phyloP scores from a whole-genome alignment of 1,139 yeast species.

The Hansenula lynferdii region DNA sequence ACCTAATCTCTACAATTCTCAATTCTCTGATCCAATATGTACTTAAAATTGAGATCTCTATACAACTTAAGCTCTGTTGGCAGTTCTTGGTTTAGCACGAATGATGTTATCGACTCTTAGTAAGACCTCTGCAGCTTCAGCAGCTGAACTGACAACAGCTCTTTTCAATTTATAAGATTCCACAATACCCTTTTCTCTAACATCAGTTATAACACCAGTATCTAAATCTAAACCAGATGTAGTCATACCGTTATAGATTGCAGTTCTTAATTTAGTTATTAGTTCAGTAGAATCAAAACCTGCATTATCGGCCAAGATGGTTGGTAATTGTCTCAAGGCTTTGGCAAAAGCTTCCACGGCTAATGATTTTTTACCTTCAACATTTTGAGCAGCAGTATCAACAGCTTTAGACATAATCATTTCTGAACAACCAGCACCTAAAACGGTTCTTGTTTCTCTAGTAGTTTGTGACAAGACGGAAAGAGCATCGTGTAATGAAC shows the following conservation, averaged over 20 bases:
- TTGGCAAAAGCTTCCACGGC: slow-evolving; percentile 95
- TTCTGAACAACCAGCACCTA: slow-evolving; percentile 98
- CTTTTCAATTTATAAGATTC: slow-evolving; percentile 88
- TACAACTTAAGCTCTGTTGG: too few relatives aligned
- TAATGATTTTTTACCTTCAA: slow-evolving; percentile 87
- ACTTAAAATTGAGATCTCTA: too few relatives aligned
- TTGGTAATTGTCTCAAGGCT: slow-evolving; percentile 93
- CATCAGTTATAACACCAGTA: slow-evolving; percentile 81
- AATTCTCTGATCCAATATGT: too few relatives aligned
- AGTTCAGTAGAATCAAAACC: slow-evolving; percentile 94
- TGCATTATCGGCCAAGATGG: slow-evolving; percentile 94
- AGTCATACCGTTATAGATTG: slow-evolving; percentile 88
- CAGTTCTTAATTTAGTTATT: slow-evolving; percentile 85
- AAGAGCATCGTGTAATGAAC: slow-evolving; percentile 95
- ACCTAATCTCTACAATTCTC: too few relatives aligned
- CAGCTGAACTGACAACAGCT: slow-evolving; percentile 94
- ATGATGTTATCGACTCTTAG: slow-evolving; percentile 94
- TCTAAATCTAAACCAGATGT: slow-evolving; percentile 89
- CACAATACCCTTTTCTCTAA: slow-evolving; percentile 90
- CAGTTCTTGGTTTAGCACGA: slow-evolving; percentile 96
- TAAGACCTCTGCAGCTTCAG: slow-evolving; percentile 96
- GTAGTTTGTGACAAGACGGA: slow-evolving; percentile 98
- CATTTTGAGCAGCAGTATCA: slow-evolving; percentile 91
- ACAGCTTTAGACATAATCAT: slow-evolving; percentile 98
- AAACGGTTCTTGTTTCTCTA: slow-evolving; percentile 86